Base-by-base conservation (phyloP, 1,284 basidiomycete species). In the Tremellales sp. region DNA sequence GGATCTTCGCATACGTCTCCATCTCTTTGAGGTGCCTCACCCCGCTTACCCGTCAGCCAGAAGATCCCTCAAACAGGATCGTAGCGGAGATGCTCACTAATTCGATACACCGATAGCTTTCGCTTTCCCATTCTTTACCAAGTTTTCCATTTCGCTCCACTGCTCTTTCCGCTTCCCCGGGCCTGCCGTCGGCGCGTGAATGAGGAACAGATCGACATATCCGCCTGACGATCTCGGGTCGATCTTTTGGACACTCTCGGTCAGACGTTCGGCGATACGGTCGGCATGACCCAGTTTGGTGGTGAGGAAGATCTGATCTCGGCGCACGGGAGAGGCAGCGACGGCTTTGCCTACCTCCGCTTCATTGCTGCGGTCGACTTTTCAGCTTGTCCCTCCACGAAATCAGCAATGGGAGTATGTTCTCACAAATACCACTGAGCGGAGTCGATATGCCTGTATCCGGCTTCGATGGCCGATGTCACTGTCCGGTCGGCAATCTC, bases 11-110 rank as follows among this genome's bases (percentile, higher is more conserved):
- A 26, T 65, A 65, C 11, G 17, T 29, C 52, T 77, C 77, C 47
- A 93, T 84, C 67, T 92, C 86, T 64, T 89, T 81, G 3, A 93
- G 77, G 65, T 93, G 90, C 45, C 83, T 80, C 39, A 88, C 71
- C 7, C 82, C 82, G 60, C 86, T 89, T 40, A 23, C 19, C 12
- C 25, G n/a, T 40, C 8, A 41, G 19, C n/a, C 21, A 19, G 10
- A 23, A 6, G 22, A 21, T 33, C n/a, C 25, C 24, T n/a, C 19
- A 10, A 31, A 15, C 24, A 44, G 27, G 27, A 37, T 31, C 29
- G 29, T 29, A 71, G n/a, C n/a, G n/a, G n/a, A n/a, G n/a, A n/a
- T n/a, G n/a, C 80, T 43, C 57, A 85, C 84, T 81, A 89, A 68
- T 89, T 89, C 2, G 84, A 86, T 11, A 89, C 85, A 3, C 87